A percentile compares a stretch with the other conserved stretches of the same genome.
phyloP scores from a whole-genome alignment of 805 yeast species.

The Naumovozyma castellii region DNA sequence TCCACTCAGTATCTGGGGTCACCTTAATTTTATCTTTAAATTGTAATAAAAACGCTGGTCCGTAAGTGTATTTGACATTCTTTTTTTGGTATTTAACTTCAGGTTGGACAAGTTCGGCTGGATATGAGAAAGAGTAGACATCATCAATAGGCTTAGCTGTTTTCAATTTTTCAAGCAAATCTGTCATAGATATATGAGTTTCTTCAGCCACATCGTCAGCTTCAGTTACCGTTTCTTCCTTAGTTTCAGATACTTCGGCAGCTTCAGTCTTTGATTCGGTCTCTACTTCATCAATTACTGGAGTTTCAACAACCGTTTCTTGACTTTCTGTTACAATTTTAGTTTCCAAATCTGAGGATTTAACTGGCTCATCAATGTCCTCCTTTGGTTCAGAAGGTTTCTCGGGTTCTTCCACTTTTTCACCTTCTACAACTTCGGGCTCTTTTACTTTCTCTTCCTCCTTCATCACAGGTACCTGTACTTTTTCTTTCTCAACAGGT shows the following conservation, averaged over 20 bases:
- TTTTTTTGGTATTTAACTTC: conserved; percentile 35
- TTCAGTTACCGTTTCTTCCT: conserved; percentile 9
- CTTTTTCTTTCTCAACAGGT: conserved; percentile 8
- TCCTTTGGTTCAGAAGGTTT: conserved; percentile 1
- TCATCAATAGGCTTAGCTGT: conserved; percentile 45
- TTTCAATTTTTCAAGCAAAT: conserved; percentile 41
- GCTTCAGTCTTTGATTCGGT: conserved; percentile 16
- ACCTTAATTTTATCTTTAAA: conserved; percentile 53
- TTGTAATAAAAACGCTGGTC: conserved; percentile 71
- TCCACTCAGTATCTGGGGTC: conserved; percentile 57
- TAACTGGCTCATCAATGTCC: conserved; percentile 13
- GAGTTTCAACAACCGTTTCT: conserved; percentile 15
- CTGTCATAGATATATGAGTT: conserved; percentile 35
- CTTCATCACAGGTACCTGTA: conserved; percentile 4
- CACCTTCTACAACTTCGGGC: conserved; percentile 5
- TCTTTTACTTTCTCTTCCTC: conserved; percentile 4
- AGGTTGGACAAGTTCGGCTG: conserved; percentile 43
- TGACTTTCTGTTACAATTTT: conserved; percentile 10
- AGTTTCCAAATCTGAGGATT: background rate
- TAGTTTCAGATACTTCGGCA: conserved; percentile 2
- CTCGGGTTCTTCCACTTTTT: conserved; percentile 2
- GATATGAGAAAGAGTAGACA: conserved; percentile 46
- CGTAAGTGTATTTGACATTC: conserved; percentile 46
- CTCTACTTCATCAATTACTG: conserved; percentile 12
- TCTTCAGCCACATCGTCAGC: conserved; percentile 12